Conservation (phyloP, 2,329 filamentous ascomycete species). For the Paracoccidioides lutzii region DNA sequence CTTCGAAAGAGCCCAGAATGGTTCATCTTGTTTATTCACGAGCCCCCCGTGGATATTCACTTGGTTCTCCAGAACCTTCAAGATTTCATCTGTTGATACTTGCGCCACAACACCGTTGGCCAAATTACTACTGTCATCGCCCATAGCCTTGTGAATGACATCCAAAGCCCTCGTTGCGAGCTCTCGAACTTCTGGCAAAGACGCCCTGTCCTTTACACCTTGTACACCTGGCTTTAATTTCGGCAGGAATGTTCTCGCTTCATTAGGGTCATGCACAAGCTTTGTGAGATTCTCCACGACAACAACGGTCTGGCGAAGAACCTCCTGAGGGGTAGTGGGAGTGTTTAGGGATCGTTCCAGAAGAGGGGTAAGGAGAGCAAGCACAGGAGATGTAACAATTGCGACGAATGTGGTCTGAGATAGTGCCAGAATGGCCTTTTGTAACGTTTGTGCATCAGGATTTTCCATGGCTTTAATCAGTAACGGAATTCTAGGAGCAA, state of each 20-base stretch:
- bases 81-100: slow-evolving; percentile 58
- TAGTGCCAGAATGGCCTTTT: slow-evolving; percentile 92
- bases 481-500: slow-evolving; percentile 79
- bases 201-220: slow-evolving; percentile 72
- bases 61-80: slow-evolving; percentile 59
- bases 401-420: slow-evolving; percentile 98
- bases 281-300: slow-evolving; percentile 98
- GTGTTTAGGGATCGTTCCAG: slow-evolving; percentile 89
- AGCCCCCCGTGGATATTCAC: slow-evolving; percentile 58
- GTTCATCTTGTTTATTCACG: slow-evolving; percentile 46
- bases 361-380: slow-evolving; percentile 86
- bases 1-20: slow-evolving; percentile 53
- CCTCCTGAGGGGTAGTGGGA: slow-evolving; percentile 81
- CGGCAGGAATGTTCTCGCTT: slow-evolving; percentile 87
- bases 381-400: slow-evolving; percentile 84
- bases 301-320: slow-evolving; percentile 86
- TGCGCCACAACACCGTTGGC: slow-evolving; percentile 47
- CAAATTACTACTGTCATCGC: slow-evolving; percentile 50
- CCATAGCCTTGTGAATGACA: slow-evolving; percentile 92
- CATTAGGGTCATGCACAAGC: slow-evolving; percentile 87
- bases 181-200: slow-evolving; percentile 86
- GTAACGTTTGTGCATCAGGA: slow-evolving; percentile 72
- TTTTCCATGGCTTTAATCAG: slow-evolving; percentile 92
- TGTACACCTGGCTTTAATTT: slow-evolving; percentile 92
- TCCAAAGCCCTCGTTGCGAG: slow-evolving; percentile 68